Evolutionary conservation across 179 eudicot genomes (phyloP).

Genomic region (Spinacia oleracea): DNA sequence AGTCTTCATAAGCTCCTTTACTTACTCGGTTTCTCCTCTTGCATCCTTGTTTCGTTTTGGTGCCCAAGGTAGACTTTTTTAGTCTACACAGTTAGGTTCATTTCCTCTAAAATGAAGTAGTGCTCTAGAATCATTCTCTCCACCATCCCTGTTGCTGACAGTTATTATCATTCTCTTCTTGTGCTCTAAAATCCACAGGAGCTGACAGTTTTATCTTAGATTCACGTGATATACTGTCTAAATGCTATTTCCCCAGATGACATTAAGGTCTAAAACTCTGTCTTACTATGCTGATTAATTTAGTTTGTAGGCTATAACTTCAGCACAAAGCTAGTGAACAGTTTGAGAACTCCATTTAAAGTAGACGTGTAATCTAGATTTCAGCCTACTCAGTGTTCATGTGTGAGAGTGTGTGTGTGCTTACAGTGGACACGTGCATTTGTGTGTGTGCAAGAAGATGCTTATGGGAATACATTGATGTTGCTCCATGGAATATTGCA

Average conservation of each 20-base stretch:
- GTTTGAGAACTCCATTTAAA: not conserved
- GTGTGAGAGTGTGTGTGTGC: not conserved
- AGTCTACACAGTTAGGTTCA: not conserved
- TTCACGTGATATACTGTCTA: not conserved
- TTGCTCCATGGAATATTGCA: not conserved
- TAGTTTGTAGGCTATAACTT: not conserved
- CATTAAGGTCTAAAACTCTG: not conserved
- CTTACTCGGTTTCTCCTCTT: not conserved
- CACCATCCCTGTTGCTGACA: not conserved
- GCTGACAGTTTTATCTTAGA: not conserved
- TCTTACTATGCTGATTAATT: not conserved
- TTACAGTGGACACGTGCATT: not conserved
- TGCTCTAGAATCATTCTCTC: not conserved
- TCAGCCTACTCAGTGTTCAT: not conserved
- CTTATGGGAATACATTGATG: not conserved
- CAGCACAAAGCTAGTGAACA: not conserved
- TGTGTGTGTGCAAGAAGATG: not conserved
- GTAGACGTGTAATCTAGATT: not conserved
- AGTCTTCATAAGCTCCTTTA: not conserved
- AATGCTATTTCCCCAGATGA: not conserved
- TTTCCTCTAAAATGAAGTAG: not conserved
- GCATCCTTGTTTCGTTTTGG: not conserved
- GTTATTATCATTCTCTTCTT: no score
- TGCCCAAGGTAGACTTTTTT: not conserved
- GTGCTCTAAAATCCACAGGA: no score